A percentile compares a stretch with the other conserved stretches of the same genome.
Evolutionary conservation across 768 basidiomycete genomes (phyloP).

Genomic region (Amanita inopinata): DNA sequence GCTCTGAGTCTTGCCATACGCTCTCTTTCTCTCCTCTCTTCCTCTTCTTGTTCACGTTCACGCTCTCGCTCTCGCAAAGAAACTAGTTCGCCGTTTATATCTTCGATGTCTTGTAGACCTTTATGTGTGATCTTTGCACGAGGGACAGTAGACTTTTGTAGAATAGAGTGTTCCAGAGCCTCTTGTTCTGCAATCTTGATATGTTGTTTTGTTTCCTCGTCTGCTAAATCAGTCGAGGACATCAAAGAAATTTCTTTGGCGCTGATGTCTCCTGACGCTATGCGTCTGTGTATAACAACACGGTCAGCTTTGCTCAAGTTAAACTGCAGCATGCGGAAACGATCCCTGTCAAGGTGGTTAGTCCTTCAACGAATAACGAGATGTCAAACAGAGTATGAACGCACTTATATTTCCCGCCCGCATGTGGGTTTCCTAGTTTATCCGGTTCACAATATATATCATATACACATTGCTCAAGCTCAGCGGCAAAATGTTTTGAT

Average conservation of each 20-base stretch:
- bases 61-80: conserved; percentile 41
- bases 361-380: conserved; percentile 9
- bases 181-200: conserved; percentile 78
- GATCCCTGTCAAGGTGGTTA: conserved; percentile 45
- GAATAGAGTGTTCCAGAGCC: conserved; percentile 76
- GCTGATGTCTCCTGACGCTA: conserved; percentile 55
- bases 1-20: conserved; percentile 51
- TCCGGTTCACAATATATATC: conserved; percentile 72
- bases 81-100: conserved; percentile 41
- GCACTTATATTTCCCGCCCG: conserved; percentile 77
- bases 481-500: conserved; percentile 55
- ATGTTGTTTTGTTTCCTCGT: conserved; percentile 76
- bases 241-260: conserved; percentile 71
- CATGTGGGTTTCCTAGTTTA: conserved; percentile 51
- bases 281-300: conserved; percentile 67
- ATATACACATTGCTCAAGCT: conserved; percentile 70
- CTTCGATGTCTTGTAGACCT: conserved; percentile 85
- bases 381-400: conserved; percentile 11
- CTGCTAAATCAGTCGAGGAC: conserved; percentile 83
- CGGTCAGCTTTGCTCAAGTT: conserved; percentile 82
- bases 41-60: conserved; percentile 54
- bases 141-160: conserved; percentile 60
- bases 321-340: conserved; percentile 84
- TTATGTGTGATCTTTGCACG: conserved; percentile 86
- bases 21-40: conserved; percentile 63